Percentiles rank a stretch among this genome's conserved stretches.
These are phyloP conservation scores for Carex littledalei DNA, from an alignment of 176 grass and related monocot species.

Conservation along the genomic window DNA sequence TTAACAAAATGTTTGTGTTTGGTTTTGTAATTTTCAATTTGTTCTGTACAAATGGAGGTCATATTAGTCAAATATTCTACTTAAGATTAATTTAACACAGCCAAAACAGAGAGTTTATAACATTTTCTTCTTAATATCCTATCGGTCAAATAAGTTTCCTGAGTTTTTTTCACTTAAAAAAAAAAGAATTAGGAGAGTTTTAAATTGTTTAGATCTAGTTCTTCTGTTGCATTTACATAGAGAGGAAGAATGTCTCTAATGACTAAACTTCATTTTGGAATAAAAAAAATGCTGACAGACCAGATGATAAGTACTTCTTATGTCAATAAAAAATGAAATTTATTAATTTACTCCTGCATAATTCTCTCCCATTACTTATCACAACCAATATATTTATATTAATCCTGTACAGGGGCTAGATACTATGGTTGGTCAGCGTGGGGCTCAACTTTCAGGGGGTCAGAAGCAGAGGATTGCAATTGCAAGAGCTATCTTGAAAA, in stretches of 20 bases:
- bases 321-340: neutral
- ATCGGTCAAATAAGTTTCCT: neutral
- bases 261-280: neutral
- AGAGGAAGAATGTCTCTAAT: neutral
- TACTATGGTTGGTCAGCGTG: conserved; percentile 77
- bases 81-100: neutral
- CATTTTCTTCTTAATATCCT: neutral
- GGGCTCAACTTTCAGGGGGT: conserved; percentile 80
- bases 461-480: conserved; percentile 92
- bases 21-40: neutral
- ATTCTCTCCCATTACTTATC: neutral
- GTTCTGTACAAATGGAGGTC: neutral
- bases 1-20: neutral
- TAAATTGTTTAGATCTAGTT: neutral
- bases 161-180: no score
- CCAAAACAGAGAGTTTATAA: neutral
- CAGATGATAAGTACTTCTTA: neutral
- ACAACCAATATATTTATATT: neutral
- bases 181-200: neutral
- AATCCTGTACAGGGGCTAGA: conserved; percentile 51
- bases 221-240: neutral
- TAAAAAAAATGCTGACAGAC: no score
- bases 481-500: conserved; percentile 81
- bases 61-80: neutral
- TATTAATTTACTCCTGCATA: neutral